phyloP scores from a whole-genome alignment of 139 green algal genomes.

The Choricystis sp. region DNA sequence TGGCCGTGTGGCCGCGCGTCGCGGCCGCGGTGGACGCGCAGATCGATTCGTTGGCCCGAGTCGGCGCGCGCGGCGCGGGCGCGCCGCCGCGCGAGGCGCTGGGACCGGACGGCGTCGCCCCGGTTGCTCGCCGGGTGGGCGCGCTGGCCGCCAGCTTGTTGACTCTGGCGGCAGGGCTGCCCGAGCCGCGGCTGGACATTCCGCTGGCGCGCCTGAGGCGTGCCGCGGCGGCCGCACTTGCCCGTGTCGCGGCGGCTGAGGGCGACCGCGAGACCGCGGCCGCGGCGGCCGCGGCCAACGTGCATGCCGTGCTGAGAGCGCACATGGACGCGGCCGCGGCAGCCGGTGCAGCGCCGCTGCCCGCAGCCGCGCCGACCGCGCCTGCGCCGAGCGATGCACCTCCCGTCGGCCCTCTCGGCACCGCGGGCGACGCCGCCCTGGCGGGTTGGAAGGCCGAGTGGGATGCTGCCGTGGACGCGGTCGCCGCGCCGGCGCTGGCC shows the following conservation, averaged over 20 bases:
- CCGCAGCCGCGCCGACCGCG: too few relatives aligned
- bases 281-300: not conserved
- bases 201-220: not conserved
- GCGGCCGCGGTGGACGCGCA: conserved; percentile 33
- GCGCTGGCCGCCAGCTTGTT: not conserved
- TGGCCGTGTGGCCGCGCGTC: conserved; percentile 83
- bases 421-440: too few relatives aligned
- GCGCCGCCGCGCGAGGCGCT: not conserved
- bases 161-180: not conserved
- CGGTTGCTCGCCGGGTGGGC: too few relatives aligned
- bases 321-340: not conserved
- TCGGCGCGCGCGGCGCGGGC: too few relatives aligned
- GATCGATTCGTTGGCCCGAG: not conserved
- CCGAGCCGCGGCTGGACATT: not conserved
- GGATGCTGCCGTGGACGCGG: not conserved
- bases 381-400: not conserved
- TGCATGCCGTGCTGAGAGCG: not conserved
- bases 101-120: not conserved
- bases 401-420: not conserved
- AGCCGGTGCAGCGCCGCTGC: too few relatives aligned
- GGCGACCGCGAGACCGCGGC: not conserved
- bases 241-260: not conserved
- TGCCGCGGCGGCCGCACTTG: not conserved
- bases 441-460: not conserved
- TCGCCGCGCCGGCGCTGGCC: not conserved